Evolutionary conservation across 306 rosid species (phyloP).

Genomic region (Cucurbita maxima): DNA sequence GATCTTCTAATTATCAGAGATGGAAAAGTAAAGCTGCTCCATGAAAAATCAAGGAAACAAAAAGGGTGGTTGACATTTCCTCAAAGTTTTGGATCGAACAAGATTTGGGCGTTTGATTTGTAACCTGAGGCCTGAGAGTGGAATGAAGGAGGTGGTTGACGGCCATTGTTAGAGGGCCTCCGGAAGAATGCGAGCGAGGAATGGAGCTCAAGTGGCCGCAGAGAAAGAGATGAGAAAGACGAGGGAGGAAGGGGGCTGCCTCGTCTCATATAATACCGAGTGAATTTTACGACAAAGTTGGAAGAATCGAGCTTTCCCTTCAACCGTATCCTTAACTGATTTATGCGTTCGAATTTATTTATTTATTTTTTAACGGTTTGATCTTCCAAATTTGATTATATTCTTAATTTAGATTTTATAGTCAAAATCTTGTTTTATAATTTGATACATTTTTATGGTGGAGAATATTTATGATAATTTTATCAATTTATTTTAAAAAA

Average conservation of each 20-base stretch:
- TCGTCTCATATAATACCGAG: not conserved
- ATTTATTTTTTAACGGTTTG: no score
- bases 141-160: conserved; percentile 27
- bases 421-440: no score
- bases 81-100: no score
- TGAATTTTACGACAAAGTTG: not conserved
- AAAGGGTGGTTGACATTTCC: not conserved
- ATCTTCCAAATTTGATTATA: no score
- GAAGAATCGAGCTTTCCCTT: not conserved
- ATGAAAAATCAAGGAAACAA: not conserved
- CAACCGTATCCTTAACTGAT: not conserved
- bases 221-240: not conserved
- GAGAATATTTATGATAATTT: no score
- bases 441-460: no score
- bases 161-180: conserved; percentile 12
- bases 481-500: no score
- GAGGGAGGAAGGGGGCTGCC: no score
- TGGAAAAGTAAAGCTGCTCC: not conserved
- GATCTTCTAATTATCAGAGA: not conserved
- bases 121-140: conserved; percentile 29
- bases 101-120: not conserved
- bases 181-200: not conserved
- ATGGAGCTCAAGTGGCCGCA: not conserved
- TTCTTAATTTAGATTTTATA: no score
- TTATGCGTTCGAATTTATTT: no score